These are phyloP conservation scores for Coemansia sp. DNA, from an alignment of 371 early-diverging fungal genomes.

Conservation along the genomic window DNA sequence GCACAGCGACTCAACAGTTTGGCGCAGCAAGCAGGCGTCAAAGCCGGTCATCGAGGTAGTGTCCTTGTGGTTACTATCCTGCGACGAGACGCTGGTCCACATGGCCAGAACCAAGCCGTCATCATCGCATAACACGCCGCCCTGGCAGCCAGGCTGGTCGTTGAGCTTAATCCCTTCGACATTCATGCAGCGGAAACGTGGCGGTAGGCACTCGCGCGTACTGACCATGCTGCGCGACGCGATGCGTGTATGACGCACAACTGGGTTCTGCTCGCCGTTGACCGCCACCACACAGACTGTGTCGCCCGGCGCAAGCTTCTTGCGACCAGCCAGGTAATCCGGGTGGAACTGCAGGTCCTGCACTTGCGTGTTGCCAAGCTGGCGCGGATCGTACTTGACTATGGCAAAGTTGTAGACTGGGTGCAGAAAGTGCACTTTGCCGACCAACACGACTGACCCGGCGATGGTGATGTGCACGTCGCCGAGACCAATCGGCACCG, in stretches of 20 bases:
- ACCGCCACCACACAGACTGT: conserved; percentile 68
- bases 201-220: conserved; percentile 73
- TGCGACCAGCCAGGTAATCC: conserved; percentile 53
- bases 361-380: conserved; percentile 66
- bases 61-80: conserved; percentile 66
- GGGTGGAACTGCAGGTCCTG: conserved; percentile 51
- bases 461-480: conserved; percentile 79
- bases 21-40: conserved; percentile 37
- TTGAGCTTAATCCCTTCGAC: conserved; percentile 86
- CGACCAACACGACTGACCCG: conserved; percentile 73
- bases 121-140: conserved; percentile 79
- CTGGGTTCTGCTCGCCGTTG: conserved; percentile 56
- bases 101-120: conserved; percentile 76
- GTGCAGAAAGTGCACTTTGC: conserved; percentile 67
- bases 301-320: conserved; percentile 62
- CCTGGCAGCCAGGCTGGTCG: conserved; percentile 78
- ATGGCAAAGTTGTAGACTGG: conserved; percentile 84
- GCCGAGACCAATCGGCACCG: conserved; percentile 73
- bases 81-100: conserved; percentile 78
- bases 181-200: conserved; percentile 78
- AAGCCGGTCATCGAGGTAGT: conserved; percentile 67
- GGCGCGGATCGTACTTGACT: conserved; percentile 67
- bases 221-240: conserved; percentile 78
- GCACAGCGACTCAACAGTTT: conserved; percentile 28
- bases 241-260: conserved; percentile 65